Evolutionary conservation across 31 red algal species (phyloP).

Genomic region (Porphyra umbilicalis): DNA sequence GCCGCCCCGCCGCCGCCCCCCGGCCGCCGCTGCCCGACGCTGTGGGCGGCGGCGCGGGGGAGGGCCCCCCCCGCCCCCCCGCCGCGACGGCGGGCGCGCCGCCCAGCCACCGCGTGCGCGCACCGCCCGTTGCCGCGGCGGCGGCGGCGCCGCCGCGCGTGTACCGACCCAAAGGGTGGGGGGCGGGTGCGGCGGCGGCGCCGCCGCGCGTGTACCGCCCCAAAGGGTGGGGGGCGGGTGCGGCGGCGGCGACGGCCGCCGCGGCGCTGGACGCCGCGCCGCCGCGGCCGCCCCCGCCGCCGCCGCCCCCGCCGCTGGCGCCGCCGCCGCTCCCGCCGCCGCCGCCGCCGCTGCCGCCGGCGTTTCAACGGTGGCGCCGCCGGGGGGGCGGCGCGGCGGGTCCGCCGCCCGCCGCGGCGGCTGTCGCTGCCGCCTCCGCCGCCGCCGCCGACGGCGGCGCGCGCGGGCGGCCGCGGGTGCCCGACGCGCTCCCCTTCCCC

Average conservation of each 20-base stretch:
- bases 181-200: not conserved
- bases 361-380: not conserved
- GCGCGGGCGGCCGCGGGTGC: too few species aligned
- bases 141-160: not conserved
- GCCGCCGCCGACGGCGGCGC: not conserved
- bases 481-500: too few species aligned
- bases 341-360: not conserved
- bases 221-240: not conserved
- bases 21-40: not conserved
- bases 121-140: not conserved
- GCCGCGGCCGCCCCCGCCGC: not conserved
- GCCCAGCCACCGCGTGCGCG: not conserved
- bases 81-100: not conserved
- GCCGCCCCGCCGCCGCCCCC: not conserved
- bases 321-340: not conserved
- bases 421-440: not conserved
- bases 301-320: not conserved
- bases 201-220: not conserved
- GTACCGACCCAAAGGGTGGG: not conserved
- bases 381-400: not conserved
- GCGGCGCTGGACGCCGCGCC: not conserved
- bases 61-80: not conserved
- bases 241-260: not conserved
- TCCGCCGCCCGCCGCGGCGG: too few species aligned
- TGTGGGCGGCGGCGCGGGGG: not conserved